Percentiles rank a stretch among this genome's conserved stretches.
Conservation (phyloP, 139 green algal species). For the Dunaliella primolecta region DNA sequence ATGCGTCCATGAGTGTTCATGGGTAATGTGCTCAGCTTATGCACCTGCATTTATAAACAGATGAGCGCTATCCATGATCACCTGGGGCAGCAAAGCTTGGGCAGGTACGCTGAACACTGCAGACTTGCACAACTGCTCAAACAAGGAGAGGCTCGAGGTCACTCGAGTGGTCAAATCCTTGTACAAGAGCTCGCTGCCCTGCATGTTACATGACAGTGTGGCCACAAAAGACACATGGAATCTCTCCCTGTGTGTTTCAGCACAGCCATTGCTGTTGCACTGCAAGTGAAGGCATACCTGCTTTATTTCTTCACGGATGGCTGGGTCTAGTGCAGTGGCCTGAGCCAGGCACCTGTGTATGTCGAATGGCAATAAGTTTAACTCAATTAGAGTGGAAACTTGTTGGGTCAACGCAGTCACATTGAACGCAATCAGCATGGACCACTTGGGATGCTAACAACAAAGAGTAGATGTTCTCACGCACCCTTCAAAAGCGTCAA, state of each 20-base stretch:
- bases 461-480: no score
- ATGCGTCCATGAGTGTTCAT: no score
- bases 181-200: slow-evolving; percentile 20
- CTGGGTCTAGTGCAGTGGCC: slow-evolving; percentile 1
- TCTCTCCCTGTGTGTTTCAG: no score
- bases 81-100: neutral
- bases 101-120: neutral
- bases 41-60: no score
- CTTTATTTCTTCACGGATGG: neutral
- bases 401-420: no score
- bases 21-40: no score
- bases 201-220: neutral
- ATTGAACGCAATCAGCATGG: no score
- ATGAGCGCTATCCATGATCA: no score
- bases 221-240: no score
- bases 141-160: neutral
- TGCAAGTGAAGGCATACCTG: no score
- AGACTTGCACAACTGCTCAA: slow-evolving; percentile 9
- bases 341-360: neutral
- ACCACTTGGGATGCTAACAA: no score
- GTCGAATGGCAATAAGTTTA: neutral
- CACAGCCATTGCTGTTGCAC: no score
- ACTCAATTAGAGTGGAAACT: neutral
- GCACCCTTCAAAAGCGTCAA: slow-evolving; percentile 26
- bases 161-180: neutral